A percentile compares a stretch with the other conserved stretches of the same genome.
phyloP scores from a whole-genome alignment of 2,329 filamentous ascomycete genomes.

The Lecanosticta acicola region DNA sequence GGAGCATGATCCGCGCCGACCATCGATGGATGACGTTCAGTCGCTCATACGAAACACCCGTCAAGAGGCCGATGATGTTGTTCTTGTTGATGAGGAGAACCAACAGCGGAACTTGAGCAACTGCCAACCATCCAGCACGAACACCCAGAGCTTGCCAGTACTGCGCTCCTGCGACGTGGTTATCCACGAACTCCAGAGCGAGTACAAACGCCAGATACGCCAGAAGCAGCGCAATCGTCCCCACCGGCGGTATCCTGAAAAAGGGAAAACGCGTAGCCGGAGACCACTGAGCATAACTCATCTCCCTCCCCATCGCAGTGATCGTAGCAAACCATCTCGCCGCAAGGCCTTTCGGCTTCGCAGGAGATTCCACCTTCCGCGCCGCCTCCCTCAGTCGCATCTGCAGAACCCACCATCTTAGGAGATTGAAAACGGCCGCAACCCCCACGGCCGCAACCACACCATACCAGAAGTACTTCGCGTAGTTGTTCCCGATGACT shows the following conservation, averaged over 20 bases:
- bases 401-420: slow-evolving; percentile 26
- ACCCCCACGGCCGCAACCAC: slow-evolving; percentile 33
- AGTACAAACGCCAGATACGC: slow-evolving; percentile 25
- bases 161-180: slow-evolving; percentile 21
- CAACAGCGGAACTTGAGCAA: slow-evolving; percentile 36
- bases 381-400: slow-evolving; percentile 34
- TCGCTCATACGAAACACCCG: slow-evolving; percentile 31
- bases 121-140: slow-evolving; percentile 35
- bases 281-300: slow-evolving; percentile 32
- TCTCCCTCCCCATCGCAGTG: slow-evolving; percentile 33
- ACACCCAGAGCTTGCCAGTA: slow-evolving; percentile 28
- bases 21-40: slow-evolving; percentile 35
- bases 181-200: slow-evolving; percentile 25
- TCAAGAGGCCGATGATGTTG: slow-evolving; percentile 32
- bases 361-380: slow-evolving; percentile 27
- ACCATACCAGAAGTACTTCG: slow-evolving; percentile 38
- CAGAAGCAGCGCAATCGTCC: slow-evolving; percentile 22
- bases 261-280: slow-evolving; percentile 14
- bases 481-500: slow-evolving; percentile 33
- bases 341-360: slow-evolving; percentile 28
- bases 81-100: slow-evolving; percentile 38
- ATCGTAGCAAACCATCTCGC: slow-evolving; percentile 27
- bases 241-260: slow-evolving; percentile 25
- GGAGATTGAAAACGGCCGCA: slow-evolving; percentile 30
- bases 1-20: slow-evolving; percentile 31